Percentiles rank a stretch among this genome's conserved stretches.
Conservation (phyloP, 2,329 filamentous ascomycete genomes). For the Stylonectria norvegica region DNA sequence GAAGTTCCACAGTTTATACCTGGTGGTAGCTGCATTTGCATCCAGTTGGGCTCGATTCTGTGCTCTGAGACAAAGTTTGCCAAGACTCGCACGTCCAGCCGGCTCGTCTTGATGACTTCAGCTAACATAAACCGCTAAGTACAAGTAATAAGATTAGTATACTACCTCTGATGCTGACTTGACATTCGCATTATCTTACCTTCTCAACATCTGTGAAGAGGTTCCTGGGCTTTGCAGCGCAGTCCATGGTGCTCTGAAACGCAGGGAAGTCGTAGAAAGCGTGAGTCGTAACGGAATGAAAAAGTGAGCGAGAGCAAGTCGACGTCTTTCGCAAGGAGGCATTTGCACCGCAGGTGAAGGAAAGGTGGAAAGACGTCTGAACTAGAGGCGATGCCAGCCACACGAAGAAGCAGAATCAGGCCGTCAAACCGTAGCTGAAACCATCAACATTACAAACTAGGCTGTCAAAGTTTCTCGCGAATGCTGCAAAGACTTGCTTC, state of each 20-base stretch:
- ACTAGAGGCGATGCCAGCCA: too few species aligned
- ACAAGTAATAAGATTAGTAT: constrained; percentile 6
- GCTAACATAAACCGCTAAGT: constrained; percentile 57
- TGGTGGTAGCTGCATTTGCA: constrained; percentile 46
- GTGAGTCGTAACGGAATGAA: neutral
- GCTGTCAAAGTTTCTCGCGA: too few species aligned
- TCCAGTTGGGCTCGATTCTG: constrained; percentile 43
- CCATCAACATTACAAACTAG: too few species aligned
- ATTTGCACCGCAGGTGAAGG: constrained; percentile 13
- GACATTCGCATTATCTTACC: constrained; percentile 37
- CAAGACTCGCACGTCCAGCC: constrained; percentile 44
- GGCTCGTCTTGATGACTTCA: constrained; percentile 57
- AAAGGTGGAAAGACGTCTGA: constrained; percentile 12
- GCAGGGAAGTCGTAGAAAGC: constrained; percentile 2
- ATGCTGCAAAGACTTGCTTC: too few species aligned
- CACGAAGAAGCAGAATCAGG: constrained; percentile 6
- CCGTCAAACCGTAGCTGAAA: too few species aligned
- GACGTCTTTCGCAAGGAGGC: constrained; percentile 11
- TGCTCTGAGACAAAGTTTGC: constrained; percentile 45
- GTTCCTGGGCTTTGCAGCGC: too few species aligned
- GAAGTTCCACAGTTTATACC: constrained; percentile 31
- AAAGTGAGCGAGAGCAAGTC: constrained; percentile 9
- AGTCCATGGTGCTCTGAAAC: constrained; percentile 17
- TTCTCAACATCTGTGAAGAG: constrained; percentile 51
- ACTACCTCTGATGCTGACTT: too few species aligned